Conservation (phyloP, 2,329 filamentous ascomycete species). For the Zasmidium citrigriseum region DNA sequence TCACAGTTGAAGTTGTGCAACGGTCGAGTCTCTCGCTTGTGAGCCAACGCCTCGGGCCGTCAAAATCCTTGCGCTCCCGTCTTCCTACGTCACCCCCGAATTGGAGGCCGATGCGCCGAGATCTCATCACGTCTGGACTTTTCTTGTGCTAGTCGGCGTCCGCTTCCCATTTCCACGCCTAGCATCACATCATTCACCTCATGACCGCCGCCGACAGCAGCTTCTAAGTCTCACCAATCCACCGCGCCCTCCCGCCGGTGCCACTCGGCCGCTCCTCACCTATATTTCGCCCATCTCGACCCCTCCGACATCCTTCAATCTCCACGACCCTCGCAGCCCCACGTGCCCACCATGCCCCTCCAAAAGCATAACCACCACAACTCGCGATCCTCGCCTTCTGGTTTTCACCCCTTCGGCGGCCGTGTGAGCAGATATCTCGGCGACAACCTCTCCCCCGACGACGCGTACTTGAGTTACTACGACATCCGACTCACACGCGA, state of each 20-base stretch:
- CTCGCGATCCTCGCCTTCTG: constrained; percentile 29
- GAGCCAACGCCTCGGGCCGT: not conserved
- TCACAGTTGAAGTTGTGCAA: too few relatives aligned
- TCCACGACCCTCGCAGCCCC: not conserved
- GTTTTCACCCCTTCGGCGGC: constrained; percentile 57
- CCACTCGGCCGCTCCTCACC: not conserved
- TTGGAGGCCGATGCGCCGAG: too few relatives aligned
- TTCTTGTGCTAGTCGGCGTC: not conserved
- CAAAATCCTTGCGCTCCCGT: not conserved
- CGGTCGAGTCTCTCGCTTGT: too few relatives aligned
- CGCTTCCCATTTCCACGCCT: not conserved
- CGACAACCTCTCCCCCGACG: constrained; percentile 60
- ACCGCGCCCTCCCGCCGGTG: not conserved
- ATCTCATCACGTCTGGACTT: not conserved
- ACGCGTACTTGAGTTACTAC: constrained; percentile 70
- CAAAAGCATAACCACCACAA: constrained; percentile 5
- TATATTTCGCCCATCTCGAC: not conserved
- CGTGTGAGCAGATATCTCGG: constrained; percentile 54
- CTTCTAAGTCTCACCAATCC: not conserved
- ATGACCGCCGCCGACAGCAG: not conserved
- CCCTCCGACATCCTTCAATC: not conserved
- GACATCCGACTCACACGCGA: constrained; percentile 72
- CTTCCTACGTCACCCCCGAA: too few relatives aligned
- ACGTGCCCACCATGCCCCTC: constrained; percentile 5
- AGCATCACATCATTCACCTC: not conserved